These are phyloP conservation scores for Candida mesenterica DNA, from an alignment of 1,139 yeast species.

Conservation along the genomic window DNA sequence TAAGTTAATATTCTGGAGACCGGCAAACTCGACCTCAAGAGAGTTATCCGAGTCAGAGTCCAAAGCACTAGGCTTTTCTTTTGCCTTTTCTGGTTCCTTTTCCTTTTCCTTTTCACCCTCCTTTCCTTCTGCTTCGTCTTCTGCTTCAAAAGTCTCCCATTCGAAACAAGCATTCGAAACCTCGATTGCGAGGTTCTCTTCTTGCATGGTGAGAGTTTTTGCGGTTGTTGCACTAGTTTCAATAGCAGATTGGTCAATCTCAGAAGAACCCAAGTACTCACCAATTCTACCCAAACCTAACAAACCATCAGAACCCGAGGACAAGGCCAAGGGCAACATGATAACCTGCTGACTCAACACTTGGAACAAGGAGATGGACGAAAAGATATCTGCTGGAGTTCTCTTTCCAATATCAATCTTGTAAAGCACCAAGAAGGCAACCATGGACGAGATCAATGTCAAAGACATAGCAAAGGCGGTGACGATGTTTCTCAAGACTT, in stretches of 20 bases:
- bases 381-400: constrained; percentile 71
- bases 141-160: constrained; percentile 56
- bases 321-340: constrained; percentile 69
- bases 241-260: constrained; percentile 20
- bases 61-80: constrained; percentile 1
- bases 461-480: constrained; percentile 59
- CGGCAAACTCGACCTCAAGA: constrained; percentile 14
- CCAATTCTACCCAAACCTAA: constrained; percentile 64
- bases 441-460: constrained; percentile 67
- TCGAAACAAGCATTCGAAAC: constrained; percentile 44
- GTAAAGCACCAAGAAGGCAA: constrained; percentile 70
- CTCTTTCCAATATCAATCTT: constrained; percentile 42
- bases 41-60: constrained; percentile 16
- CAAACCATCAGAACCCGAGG: constrained; percentile 65
- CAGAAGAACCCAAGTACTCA: constrained; percentile 39
- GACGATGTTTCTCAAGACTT: constrained; percentile 55
- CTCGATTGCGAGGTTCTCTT: constrained; percentile 14
- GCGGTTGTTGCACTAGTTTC: constrained; percentile 18
- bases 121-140: constrained; percentile 10
- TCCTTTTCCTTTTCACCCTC: background rate
- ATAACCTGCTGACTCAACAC: constrained; percentile 51
- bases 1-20: constrained; percentile 38
- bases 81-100: constrained; percentile 2
- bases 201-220: constrained; percentile 14
- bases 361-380: constrained; percentile 76